A percentile compares a stretch with the other conserved stretches of the same genome.
phyloP scores from a whole-genome alignment of 169 alveolate genomes.

The Cryptosporidium sp. region DNA sequence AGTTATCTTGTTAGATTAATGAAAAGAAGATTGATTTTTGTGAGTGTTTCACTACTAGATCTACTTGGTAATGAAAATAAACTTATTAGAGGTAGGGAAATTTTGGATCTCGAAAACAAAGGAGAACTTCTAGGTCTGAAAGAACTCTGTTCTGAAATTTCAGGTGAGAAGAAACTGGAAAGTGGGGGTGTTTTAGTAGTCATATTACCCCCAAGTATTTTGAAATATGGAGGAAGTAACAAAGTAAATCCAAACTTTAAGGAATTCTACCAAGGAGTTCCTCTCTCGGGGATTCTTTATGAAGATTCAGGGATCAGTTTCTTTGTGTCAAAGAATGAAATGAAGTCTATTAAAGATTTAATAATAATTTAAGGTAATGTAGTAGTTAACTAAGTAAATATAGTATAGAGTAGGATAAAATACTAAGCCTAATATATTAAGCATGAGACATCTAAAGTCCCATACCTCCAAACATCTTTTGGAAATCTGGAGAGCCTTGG shows the following conservation, averaged over 20 bases:
- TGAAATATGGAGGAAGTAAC: constrained; percentile 4
- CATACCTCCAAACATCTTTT: constrained; percentile 72
- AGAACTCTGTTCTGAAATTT: background rate
- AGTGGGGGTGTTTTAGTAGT: constrained; percentile 46
- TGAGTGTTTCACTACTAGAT: constrained; percentile 24
- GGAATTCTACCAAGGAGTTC: constrained; percentile 22
- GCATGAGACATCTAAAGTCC: background rate
- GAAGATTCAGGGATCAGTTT: constrained; percentile 31
- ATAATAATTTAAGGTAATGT: background rate
- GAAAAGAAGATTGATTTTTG: constrained; percentile 37
- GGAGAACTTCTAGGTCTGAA: constrained; percentile 15
- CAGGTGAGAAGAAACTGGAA: background rate
- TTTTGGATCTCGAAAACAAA: constrained; percentile 6
- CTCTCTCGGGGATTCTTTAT: constrained; percentile 29
- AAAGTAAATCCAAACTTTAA: constrained; percentile 35
- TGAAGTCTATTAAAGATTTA: constrained; percentile 27
- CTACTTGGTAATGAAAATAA: background rate
- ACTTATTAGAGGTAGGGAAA: background rate
- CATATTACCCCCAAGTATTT: constrained; percentile 15
- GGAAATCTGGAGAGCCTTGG: constrained; percentile 64
- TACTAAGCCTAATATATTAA: constrained; percentile 1
- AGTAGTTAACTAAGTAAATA: background rate
- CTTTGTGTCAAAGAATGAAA: constrained; percentile 25
- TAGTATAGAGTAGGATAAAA: background rate
- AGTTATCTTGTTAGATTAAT: constrained; percentile 26